Percentiles rank a stretch among this genome's conserved stretches.
phyloP scores from a whole-genome alignment of 2,329 filamentous ascomycete species.

The Apiospora marii region DNA sequence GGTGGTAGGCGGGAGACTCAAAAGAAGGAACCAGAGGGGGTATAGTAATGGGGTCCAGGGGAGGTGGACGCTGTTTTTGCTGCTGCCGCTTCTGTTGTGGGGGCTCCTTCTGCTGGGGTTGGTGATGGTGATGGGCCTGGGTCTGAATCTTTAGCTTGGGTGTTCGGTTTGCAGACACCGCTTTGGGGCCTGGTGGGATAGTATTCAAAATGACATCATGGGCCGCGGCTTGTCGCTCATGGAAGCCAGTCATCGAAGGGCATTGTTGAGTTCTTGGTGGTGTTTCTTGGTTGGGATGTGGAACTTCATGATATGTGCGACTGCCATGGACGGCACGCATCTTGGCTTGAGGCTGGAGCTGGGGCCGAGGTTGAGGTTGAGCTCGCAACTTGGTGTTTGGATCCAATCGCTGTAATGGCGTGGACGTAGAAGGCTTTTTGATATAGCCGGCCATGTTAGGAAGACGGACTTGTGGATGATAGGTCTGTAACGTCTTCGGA shows the following conservation, averaged over 20 bases:
- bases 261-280: neutral
- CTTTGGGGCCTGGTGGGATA: neutral
- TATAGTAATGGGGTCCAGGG: neutral
- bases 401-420: neutral
- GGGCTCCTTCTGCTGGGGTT: neutral
- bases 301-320: slow-evolving; percentile 14
- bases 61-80: neutral
- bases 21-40: neutral
- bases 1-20: neutral
- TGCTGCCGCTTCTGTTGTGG: neutral
- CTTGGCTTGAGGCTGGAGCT: neutral
- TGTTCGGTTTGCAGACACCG: neutral
- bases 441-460: slow-evolving; percentile 9
- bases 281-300: neutral
- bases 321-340: neutral
- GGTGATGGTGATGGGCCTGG: neutral
- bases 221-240: neutral
- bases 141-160: neutral
- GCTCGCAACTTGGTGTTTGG: neutral
- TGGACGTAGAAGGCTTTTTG: neutral
- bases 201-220: neutral
- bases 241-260: neutral
- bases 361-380: neutral
- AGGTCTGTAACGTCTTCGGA: neutral
- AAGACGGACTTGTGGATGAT: neutral